Evolutionary conservation across 1,139 yeast genomes (phyloP), one percentile per base, ranked within the genome.

Genomic region (Cylindricascospora bacillispora): DNA sequence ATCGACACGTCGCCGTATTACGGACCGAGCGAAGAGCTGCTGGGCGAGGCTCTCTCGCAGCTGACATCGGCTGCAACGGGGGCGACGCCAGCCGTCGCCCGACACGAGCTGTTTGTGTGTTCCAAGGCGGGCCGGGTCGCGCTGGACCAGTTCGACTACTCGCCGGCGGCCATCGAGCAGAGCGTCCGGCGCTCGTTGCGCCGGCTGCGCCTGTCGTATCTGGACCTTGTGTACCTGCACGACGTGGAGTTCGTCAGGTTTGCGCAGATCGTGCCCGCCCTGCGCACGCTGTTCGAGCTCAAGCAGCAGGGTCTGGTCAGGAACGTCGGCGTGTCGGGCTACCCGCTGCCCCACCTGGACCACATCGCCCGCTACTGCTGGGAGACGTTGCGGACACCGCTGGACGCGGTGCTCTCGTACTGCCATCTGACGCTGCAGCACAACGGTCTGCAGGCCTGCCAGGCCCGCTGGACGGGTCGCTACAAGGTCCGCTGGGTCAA

Each of bases 1-100:
- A 60, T 86, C 25, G 97, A 89, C 49, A 83, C 95, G 0, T 79
- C 94, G 0, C 94, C 95, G 2, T 86, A 82, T 55, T 86, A 86
- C 49, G 97, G 95, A 0, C 85, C 85, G 0, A 80, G 93, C 4
- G 97, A 86, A 48, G 64, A 58, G 20, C 49, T 85, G 15, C 54
- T 82, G 3, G 97, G 97, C 1, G 40, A 61, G 6, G 89, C 86
- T 0, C 57, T 86, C 38, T 44, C 50, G 16, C 39, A 60, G 6
- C 14, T 57, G 15, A 30, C 27, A 13, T 44, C 46, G 3, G 65
- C 67, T n/a, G 19, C 15, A 6, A 11, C n/a, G 5, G 10, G 14
- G 15, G 28, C 22, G 6, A 13, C 13, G n/a, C n/a, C n/a, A 7
- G 13, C 20, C 26, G 61, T 65, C 47, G 63, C 72, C 0, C 65